These are phyloP conservation scores for Cucumis cinereus DNA, from an alignment of 306 rosid species.

Conservation along the genomic window DNA sequence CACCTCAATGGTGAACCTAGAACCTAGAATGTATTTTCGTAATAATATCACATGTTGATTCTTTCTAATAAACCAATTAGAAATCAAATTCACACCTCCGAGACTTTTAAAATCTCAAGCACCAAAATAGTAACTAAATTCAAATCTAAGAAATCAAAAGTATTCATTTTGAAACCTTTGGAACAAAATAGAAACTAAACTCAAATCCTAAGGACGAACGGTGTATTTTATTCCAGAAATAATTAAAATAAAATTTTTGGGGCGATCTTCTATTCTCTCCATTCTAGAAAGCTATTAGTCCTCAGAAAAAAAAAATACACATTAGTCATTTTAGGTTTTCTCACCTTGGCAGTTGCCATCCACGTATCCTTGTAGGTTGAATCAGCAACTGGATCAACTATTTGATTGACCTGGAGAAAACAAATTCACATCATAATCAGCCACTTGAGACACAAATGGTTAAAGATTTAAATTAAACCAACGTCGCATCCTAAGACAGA, in stretches of 20 bases:
- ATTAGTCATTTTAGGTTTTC: background rate
- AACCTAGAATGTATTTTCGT: too few relatives aligned
- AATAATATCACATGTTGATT: background rate
- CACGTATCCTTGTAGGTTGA: constrained; percentile 86
- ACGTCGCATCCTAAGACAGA: background rate
- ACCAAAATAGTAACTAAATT: background rate
- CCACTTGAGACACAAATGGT: background rate
- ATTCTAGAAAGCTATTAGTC: background rate
- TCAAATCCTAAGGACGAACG: background rate
- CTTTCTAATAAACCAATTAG: background rate
- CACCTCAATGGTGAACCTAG: background rate
- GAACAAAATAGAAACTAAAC: background rate
- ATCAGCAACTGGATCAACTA: constrained; percentile 66
- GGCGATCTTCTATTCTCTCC: background rate
- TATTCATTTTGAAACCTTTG: too few relatives aligned
- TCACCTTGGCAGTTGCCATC: constrained; percentile 95
- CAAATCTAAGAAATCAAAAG: too few relatives aligned
- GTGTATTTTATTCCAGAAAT: background rate
- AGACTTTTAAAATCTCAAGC: too few relatives aligned
- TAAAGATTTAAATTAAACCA: background rate
- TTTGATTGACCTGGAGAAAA: constrained; percentile 41
- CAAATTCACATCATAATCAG: constrained; percentile 15
- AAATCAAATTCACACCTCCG: background rate
- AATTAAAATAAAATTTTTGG: background rate
- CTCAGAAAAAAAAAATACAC: background rate